phyloP scores from a whole-genome alignment of 2,329 filamentous ascomycete genomes.

The Tolypocladium paradoxum region DNA sequence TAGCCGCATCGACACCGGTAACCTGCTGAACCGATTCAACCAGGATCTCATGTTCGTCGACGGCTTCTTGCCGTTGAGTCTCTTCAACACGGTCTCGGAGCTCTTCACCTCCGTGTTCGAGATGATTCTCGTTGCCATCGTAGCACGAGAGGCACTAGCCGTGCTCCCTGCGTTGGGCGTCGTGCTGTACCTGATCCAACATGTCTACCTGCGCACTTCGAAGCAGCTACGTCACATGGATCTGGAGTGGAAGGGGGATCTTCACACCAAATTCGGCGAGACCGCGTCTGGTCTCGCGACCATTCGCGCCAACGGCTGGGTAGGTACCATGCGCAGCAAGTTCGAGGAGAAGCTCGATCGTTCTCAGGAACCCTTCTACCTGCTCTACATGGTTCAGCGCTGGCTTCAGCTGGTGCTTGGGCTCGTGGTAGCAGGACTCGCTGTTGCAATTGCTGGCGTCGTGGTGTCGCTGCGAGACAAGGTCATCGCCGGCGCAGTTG shows the following conservation, averaged over 20 bases:
- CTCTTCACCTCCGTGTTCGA: background rate
- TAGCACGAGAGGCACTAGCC: background rate
- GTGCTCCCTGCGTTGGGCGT: background rate
- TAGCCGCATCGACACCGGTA: background rate
- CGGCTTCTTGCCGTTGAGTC: background rate
- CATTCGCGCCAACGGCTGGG: background rate
- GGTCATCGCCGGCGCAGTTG: conserved; percentile 9
- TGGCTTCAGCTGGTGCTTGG: conserved; percentile 24
- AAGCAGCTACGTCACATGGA: background rate
- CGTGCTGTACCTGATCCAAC: background rate
- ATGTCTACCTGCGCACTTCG: background rate
- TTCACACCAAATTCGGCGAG: background rate
- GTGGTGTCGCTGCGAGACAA: conserved; percentile 13
- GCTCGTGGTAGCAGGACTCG: conserved; percentile 18
- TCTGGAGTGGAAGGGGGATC: background rate
- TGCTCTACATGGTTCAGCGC: conserved; percentile 19
- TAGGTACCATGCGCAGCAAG: conserved; percentile 6
- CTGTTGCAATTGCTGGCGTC: conserved; percentile 18
- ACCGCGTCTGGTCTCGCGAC: background rate
- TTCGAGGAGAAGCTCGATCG: conserved; percentile 15
- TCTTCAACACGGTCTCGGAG: background rate
- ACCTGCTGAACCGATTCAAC: background rate
- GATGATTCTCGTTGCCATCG: background rate
- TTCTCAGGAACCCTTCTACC: conserved; percentile 22
- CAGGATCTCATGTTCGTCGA: background rate